phyloP scores from a whole-genome alignment of 306 rosid species.

The Nissolia schottii region DNA sequence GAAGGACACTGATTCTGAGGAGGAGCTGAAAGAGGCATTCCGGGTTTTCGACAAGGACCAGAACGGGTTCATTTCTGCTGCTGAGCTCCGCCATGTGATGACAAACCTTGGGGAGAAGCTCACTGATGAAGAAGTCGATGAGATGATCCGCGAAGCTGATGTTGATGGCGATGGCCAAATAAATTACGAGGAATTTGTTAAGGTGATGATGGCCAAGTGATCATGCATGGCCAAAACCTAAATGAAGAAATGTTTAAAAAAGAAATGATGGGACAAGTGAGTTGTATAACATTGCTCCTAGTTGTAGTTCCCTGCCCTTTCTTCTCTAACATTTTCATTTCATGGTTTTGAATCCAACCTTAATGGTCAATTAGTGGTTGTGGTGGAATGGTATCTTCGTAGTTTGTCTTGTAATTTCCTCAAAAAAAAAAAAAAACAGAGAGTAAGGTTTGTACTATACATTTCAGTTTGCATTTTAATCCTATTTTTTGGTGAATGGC shows the following conservation, averaged over 20 bases:
- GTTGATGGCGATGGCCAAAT: slow-evolving; percentile 89
- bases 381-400: slow-evolving; percentile 23
- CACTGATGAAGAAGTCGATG: slow-evolving; percentile 80
- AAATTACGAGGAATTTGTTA: slow-evolving; percentile 78
- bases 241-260: slow-evolving; percentile 13
- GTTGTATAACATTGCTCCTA: slow-evolving; percentile 15
- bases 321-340: slow-evolving; percentile 26
- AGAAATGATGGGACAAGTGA: slow-evolving; percentile 11
- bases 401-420: slow-evolving; percentile 34
- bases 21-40: slow-evolving; percentile 82
- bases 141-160: no score
- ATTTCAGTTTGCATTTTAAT: background rate
- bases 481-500: background rate
- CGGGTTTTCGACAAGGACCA: slow-evolving; percentile 88
- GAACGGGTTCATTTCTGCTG: slow-evolving; percentile 86
- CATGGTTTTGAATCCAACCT: slow-evolving; percentile 27
- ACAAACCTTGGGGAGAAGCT: slow-evolving; percentile 89
- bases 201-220: slow-evolving; percentile 89
- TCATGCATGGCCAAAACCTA: background rate
- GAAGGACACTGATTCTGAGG: slow-evolving; percentile 84
- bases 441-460: slow-evolving; percentile 5
- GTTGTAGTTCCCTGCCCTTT: background rate
- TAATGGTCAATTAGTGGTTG: slow-evolving; percentile 20
- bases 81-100: slow-evolving; percentile 89
- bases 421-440: background rate